Evolutionary conservation across 2,329 filamentous ascomycete species (phyloP).

Genomic region (Cercospora berteroae): DNA sequence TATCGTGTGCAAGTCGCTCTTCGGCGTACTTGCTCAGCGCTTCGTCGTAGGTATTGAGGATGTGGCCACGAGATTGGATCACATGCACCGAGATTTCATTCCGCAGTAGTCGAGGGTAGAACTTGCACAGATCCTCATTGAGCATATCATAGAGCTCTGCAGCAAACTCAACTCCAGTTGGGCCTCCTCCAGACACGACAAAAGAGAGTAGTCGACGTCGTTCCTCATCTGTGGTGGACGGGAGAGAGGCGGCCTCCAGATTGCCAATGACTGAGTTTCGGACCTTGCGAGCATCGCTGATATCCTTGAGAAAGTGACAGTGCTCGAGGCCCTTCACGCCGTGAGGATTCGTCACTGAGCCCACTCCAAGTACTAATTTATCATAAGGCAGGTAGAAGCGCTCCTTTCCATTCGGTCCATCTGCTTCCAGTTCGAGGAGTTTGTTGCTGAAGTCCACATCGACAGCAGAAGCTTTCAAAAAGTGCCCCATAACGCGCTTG

Average conservation of each 20-base stretch:
- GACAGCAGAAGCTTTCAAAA: slow-evolving; percentile 80
- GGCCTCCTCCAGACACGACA: slow-evolving; percentile 91
- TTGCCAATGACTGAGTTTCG: slow-evolving; percentile 86
- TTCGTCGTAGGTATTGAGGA: slow-evolving; percentile 97
- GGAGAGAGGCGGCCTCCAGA: slow-evolving; percentile 86
- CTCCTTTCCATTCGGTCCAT: slow-evolving; percentile 66
- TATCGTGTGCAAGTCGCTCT: slow-evolving; percentile 82
- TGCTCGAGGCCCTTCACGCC: slow-evolving; percentile 93
- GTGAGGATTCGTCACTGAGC: slow-evolving; percentile 89
- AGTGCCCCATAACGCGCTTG: slow-evolving; percentile 75
- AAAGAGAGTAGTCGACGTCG: slow-evolving; percentile 85
- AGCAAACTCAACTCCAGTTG: slow-evolving; percentile 95
- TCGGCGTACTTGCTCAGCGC: slow-evolving; percentile 90
- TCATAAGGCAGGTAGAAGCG: slow-evolving; percentile 96
- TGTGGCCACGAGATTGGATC: slow-evolving; percentile 91
- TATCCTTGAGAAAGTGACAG: slow-evolving; percentile 92
- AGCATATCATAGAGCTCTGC: slow-evolving; percentile 94
- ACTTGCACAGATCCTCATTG: slow-evolving; percentile 82
- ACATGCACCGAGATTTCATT: slow-evolving; percentile 98
- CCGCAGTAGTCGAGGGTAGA: slow-evolving; percentile 85
- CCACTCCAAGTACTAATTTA: slow-evolving; percentile 89
- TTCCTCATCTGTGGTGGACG: slow-evolving; percentile 86
- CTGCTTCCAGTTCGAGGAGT: slow-evolving; percentile 79
- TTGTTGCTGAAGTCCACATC: slow-evolving; percentile 91
- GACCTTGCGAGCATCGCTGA: slow-evolving; percentile 85